Base-by-base conservation (phyloP, 768 basidiomycete genomes). In the Russula ochroleuca region DNA sequence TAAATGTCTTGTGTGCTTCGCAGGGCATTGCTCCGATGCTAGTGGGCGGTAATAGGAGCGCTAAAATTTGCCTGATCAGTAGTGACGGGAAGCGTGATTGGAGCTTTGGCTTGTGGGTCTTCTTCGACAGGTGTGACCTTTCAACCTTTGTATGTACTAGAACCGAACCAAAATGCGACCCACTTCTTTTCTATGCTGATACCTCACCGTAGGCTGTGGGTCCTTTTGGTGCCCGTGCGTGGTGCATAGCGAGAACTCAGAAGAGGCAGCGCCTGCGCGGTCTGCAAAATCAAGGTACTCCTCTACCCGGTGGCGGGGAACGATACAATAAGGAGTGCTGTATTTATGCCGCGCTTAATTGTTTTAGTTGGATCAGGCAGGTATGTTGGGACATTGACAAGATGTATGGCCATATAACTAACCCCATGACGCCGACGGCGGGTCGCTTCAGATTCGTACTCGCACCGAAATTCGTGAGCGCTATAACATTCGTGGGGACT, bases 181-280 rank as follows among this genome's bases (percentile, higher is more conserved):
- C 28, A 28, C 28, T 2, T 28, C 28, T 28, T 28, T 28, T 28
- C 28, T 28, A 28, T 28, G 28, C 28, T 28, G 28, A 28, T 28
- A 5, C 28, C 28, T 35, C 35, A 0, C 28, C n/a, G 11, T 25
- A 80, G 79, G 73, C 65, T 61, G 75, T 47, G 60, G 75, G 19
- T 65, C 79, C 1, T 72, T 68, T 43, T 81, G 69, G 68, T 78
- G 73, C 70, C 79, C 80, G 1, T 81, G 79, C 66, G 65, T 80
- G 55, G 68, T 74, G 50, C 79, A 78, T 68, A 68, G 72, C 40
- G 70, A 77, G 64, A 75, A 75, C 69, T n/a, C n/a, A n/a, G n/a
- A n/a, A n/a, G n/a, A 79, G 75, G 65, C 70, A 71, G 21, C 79
- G 80, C 59, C 69, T 74, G 43, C 75, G 76, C n/a, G 73, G 77